Percentiles rank a stretch among this genome's conserved stretches.
phyloP scores from a whole-genome alignment of 345 rosid species.

The Boechera stricta region DNA sequence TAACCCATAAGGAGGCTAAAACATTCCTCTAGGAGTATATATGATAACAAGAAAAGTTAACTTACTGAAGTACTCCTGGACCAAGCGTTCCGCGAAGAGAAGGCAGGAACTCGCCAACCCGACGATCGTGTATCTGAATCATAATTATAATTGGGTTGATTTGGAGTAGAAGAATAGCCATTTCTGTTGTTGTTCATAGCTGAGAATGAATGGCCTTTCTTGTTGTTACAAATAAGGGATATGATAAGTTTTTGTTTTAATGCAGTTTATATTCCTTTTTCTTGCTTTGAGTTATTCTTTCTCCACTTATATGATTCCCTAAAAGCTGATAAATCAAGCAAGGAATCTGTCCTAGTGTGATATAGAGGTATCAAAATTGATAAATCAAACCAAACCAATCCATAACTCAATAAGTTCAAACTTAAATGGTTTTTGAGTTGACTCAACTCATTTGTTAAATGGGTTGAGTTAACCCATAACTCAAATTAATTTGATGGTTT shows the following conservation, averaged over 20 bases:
- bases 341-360: constrained; percentile 40
- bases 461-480: no score
- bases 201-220: constrained; percentile 19
- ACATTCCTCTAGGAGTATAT: background rate
- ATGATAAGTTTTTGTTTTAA: constrained; percentile 8
- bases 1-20: background rate
- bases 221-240: background rate
- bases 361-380: no score
- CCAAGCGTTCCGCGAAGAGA: constrained; percentile 35
- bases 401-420: no score
- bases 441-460: no score
- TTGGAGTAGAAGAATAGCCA: constrained; percentile 15
- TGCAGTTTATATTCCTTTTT: constrained; percentile 16
- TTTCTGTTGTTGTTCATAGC: constrained; percentile 41
- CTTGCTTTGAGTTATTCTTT: constrained; percentile 40
- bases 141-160: constrained; percentile 24
- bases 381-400: no score
- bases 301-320: constrained; percentile 43
- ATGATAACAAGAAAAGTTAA: background rate
- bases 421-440: no score
- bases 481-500: no score
- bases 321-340: constrained; percentile 33
- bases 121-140: constrained; percentile 17
- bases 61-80: constrained; percentile 33
- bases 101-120: constrained; percentile 44